These are phyloP conservation scores for Lignosus rhinocerotis DNA, from an alignment of 1,284 basidiomycete species.

Conservation along the genomic window DNA sequence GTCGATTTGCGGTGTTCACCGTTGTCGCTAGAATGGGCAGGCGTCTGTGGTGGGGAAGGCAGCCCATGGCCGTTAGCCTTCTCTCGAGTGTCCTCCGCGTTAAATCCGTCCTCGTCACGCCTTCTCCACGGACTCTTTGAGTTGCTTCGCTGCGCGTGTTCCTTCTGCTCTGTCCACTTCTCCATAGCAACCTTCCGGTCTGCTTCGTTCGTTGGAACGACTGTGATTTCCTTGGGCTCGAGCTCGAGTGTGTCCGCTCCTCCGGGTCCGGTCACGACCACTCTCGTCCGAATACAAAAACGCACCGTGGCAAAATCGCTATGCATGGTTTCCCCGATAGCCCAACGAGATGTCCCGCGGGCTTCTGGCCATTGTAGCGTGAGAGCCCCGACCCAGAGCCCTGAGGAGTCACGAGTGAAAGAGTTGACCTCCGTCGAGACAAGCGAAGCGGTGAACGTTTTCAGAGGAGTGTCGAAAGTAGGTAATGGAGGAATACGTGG, in stretches of 20 bases:
- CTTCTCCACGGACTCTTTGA: slow-evolving; percentile 57
- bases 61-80: slow-evolving; percentile 12
- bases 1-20: slow-evolving; percentile 7
- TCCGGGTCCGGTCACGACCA: slow-evolving; percentile 55
- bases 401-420: slow-evolving; percentile 54
- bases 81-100: slow-evolving; percentile 14
- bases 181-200: slow-evolving; percentile 67
- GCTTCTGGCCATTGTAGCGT: slow-evolving; percentile 71
- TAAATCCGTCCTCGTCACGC: slow-evolving; percentile 20
- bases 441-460: slow-evolving; percentile 51
- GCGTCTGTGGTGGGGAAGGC: slow-evolving; percentile 23
- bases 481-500: slow-evolving; percentile 25
- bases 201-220: slow-evolving; percentile 67
- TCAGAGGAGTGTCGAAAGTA: slow-evolving; percentile 38
- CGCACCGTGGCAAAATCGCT: slow-evolving; percentile 65
- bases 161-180: slow-evolving; percentile 53
- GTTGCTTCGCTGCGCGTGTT: slow-evolving; percentile 47
- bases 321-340: slow-evolving; percentile 72
- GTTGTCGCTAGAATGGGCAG: slow-evolving; percentile 18
- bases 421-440: slow-evolving; percentile 54
- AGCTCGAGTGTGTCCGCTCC: slow-evolving; percentile 66
- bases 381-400: slow-evolving; percentile 62
- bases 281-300: slow-evolving; percentile 69
- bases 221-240: slow-evolving; percentile 61
- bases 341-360: slow-evolving; percentile 70